Evolutionary conservation across 23 red algal species (phyloP).

Genomic region (Gracilaria domingensis): DNA sequence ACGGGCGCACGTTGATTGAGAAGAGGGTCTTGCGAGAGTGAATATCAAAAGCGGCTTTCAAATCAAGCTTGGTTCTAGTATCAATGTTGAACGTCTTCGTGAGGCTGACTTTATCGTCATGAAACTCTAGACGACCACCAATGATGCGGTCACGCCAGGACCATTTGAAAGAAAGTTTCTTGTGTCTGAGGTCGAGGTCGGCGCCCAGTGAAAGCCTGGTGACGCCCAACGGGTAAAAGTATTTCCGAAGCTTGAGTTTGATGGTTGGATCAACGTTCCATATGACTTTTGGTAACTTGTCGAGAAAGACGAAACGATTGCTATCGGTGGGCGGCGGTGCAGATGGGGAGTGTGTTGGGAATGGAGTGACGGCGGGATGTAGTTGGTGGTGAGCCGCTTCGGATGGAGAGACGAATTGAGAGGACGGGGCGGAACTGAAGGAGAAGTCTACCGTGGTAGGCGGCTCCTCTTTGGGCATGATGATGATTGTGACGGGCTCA

Average conservation of each 20-base stretch:
- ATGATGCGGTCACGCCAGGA: conserved; percentile 83
- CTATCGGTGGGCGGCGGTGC: not conserved
- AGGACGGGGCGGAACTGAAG: not conserved
- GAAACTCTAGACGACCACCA: conserved; percentile 68
- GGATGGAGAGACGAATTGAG: conserved; percentile 16
- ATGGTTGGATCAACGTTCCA: conserved; percentile 60
- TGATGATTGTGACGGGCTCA: not conserved
- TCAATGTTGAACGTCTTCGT: conserved; percentile 76
- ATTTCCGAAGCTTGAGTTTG: conserved; percentile 80
- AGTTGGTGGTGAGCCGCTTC: conserved; percentile 29
- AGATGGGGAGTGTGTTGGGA: not conserved
- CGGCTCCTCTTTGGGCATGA: conserved; percentile 4
- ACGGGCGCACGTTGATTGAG: conserved; percentile 48
- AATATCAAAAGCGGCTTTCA: conserved; percentile 55
- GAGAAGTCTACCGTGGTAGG: not conserved
- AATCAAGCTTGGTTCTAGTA: conserved; percentile 46
- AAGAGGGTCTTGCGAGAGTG: conserved; percentile 41
- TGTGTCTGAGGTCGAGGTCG: conserved; percentile 67
- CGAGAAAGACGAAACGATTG: conserved; percentile 19
- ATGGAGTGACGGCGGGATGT: conserved; percentile 1
- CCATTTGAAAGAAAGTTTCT: conserved; percentile 62
- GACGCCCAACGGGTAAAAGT: conserved; percentile 69
- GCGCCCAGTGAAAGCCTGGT: conserved; percentile 79
- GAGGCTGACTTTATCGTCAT: conserved; percentile 51
- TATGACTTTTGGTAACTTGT: conserved; percentile 14